Conservation (phyloP, 2,329 filamentous ascomycete species). For the Colletotrichum cereale region DNA sequence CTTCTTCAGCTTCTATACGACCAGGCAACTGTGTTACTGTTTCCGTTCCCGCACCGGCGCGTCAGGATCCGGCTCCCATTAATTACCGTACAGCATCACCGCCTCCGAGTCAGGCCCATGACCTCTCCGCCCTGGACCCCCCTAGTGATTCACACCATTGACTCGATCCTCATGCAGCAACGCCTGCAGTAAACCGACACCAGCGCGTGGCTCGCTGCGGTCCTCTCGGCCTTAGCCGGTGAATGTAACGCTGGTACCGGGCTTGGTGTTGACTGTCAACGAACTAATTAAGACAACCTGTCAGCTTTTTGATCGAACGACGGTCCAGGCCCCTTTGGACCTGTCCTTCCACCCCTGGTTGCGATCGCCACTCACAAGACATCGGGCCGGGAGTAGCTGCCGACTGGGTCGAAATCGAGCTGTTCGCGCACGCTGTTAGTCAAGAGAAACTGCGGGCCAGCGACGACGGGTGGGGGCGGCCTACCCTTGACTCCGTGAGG, state of each 20-base stretch:
- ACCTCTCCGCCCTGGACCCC: constrained; percentile 13
- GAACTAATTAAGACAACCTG: constrained; percentile 26
- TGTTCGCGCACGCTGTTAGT: constrained; percentile 38
- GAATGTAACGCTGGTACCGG: constrained; percentile 48
- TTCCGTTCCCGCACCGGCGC: not conserved
- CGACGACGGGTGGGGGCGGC: constrained; percentile 6
- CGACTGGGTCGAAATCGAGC: constrained; percentile 58
- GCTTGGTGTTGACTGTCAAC: constrained; percentile 49
- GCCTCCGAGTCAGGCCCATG: constrained; percentile 27
- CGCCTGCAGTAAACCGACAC: constrained; percentile 6
- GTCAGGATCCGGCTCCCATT: not conserved
- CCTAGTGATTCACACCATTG: constrained; percentile 1
- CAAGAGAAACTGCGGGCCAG: constrained; percentile 3
- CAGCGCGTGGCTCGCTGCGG: not conserved
- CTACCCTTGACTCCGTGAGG: constrained; percentile 53
- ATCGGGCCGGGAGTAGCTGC: constrained; percentile 56
- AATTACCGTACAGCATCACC: not conserved
- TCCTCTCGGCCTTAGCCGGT: constrained; percentile 27
- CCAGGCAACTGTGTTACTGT: not conserved
- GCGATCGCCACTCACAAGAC: constrained; percentile 50
- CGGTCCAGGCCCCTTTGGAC: not conserved
- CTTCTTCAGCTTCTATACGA: constrained; percentile 13
- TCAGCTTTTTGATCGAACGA: constrained; percentile 31
- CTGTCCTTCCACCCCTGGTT: constrained; percentile 30
- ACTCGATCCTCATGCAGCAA: not conserved